Evolutionary conservation across 257 asterid genomes (phyloP).

Genomic region (Solanum tacnaense): DNA sequence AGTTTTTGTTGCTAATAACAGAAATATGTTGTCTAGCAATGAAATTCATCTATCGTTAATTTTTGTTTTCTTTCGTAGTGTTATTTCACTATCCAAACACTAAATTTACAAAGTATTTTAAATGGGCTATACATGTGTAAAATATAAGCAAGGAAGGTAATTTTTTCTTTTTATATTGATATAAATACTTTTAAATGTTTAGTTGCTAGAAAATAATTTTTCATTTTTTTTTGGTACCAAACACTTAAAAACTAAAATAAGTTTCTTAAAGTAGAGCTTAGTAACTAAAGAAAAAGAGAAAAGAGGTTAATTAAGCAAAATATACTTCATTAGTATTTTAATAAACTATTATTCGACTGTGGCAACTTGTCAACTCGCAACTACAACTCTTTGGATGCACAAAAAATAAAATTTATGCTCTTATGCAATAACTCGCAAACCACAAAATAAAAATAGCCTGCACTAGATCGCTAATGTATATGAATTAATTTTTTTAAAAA

Average conservation of each 20-base stretch:
- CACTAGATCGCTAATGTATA: background rate
- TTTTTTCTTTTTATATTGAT: background rate
- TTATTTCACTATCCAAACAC: background rate
- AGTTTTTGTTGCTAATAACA: background rate
- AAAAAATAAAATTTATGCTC: no score
- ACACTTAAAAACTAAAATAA: background rate
- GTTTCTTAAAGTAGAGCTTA: background rate
- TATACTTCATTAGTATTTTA: background rate
- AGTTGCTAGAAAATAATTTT: no score
- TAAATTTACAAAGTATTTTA: background rate
- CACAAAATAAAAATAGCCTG: accelerated
- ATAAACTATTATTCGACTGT: no score
- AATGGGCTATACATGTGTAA: background rate
- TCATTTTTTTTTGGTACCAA: background rate
- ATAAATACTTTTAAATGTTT: background rate
- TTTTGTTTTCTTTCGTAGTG: no score
- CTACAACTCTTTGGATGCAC: no score
- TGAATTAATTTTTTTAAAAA: no score
- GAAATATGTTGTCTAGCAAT: no score
- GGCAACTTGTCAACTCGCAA: background rate
- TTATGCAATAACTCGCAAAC: accelerated
- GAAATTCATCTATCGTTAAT: no score
- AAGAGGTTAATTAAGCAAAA: background rate
- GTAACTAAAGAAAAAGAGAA: background rate
- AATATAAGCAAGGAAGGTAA: background rate